A percentile compares a stretch with the other conserved stretches of the same genome.
Evolutionary conservation across 495 filamentous ascomycete species (phyloP).

Genomic region (Aspergillus avenaceus): DNA sequence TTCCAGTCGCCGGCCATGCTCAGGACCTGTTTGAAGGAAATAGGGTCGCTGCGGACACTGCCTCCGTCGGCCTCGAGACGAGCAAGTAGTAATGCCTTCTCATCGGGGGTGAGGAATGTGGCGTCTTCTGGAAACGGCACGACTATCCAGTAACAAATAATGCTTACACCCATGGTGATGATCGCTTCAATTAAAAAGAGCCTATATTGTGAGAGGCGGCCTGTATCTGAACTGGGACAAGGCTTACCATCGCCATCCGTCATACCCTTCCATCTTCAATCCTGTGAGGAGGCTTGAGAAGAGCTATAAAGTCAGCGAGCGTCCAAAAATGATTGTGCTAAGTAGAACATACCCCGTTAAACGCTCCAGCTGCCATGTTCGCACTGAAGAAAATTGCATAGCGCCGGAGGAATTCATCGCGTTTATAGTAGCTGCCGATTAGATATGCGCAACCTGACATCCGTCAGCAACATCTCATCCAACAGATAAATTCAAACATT

Average conservation of each 20-base stretch:
- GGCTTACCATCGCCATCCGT: conserved; percentile 24
- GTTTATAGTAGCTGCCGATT: conserved; percentile 55
- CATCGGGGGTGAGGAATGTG: conserved; percentile 40
- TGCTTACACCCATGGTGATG: conserved; percentile 39
- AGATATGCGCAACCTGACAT: conserved; percentile 36
- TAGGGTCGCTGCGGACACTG: conserved; percentile 30
- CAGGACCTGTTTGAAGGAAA: conserved; percentile 31
- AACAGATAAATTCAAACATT: not conserved
- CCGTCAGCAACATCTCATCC: not conserved
- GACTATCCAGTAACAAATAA: conserved; percentile 45
- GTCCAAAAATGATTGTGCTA: not conserved
- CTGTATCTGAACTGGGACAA: conserved; percentile 7
- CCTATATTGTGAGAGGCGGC: conserved; percentile 4
- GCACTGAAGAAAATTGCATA: conserved; percentile 54
- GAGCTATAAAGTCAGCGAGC: conserved; percentile 21
- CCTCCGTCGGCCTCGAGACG: conserved; percentile 40
- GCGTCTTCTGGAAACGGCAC: conserved; percentile 48
- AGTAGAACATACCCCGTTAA: conserved; percentile 37
- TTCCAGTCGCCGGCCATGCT: conserved; percentile 45
- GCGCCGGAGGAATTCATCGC: conserved; percentile 53
- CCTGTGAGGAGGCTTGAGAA: conserved; percentile 48
- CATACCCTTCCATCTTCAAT: conserved; percentile 42
- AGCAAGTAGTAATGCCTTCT: conserved; percentile 38
- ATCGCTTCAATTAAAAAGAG: conserved; percentile 38
- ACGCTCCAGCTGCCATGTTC: conserved; percentile 51